phyloP scores from a whole-genome alignment of 139 green algal species.

The Coccomyxa sp. region DNA sequence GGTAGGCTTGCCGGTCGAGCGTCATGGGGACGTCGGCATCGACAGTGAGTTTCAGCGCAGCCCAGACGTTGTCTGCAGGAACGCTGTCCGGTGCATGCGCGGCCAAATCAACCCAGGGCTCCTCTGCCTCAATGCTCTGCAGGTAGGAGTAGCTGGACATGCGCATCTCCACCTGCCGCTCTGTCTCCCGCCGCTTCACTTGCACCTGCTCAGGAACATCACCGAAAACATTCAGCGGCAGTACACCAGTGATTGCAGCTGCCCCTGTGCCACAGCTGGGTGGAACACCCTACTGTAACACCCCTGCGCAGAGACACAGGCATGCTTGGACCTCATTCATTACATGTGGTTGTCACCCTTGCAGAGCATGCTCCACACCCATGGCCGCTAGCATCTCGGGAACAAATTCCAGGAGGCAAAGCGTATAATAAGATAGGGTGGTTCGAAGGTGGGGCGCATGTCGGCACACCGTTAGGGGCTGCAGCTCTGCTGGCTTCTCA shows the following conservation, averaged over 20 bases:
- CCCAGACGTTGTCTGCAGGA: background rate
- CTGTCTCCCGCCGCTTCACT: slow-evolving; percentile 77
- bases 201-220: slow-evolving; percentile 44
- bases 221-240: background rate
- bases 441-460: background rate
- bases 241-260: too few relatives aligned
- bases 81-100: background rate
- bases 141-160: slow-evolving; percentile 63
- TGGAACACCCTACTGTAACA: too few relatives aligned
- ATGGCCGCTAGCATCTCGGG: too few relatives aligned
- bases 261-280: too few relatives aligned
- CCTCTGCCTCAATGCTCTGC: slow-evolving; percentile 39
- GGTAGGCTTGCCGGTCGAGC: background rate
- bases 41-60: background rate
- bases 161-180: slow-evolving; percentile 71
- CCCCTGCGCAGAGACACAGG: too few relatives aligned
- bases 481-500: slow-evolving; percentile 16
- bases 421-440: too few relatives aligned
- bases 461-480: background rate
- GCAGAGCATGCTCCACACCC: too few relatives aligned
- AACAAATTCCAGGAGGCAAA: too few relatives aligned
- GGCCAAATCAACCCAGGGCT: slow-evolving; percentile 32
- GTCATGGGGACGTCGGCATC: background rate
- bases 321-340: too few relatives aligned
- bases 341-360: too few relatives aligned